Evolutionary conservation across 2,329 filamentous ascomycete genomes (phyloP).

Genomic region (Neoascochyta sp.): DNA sequence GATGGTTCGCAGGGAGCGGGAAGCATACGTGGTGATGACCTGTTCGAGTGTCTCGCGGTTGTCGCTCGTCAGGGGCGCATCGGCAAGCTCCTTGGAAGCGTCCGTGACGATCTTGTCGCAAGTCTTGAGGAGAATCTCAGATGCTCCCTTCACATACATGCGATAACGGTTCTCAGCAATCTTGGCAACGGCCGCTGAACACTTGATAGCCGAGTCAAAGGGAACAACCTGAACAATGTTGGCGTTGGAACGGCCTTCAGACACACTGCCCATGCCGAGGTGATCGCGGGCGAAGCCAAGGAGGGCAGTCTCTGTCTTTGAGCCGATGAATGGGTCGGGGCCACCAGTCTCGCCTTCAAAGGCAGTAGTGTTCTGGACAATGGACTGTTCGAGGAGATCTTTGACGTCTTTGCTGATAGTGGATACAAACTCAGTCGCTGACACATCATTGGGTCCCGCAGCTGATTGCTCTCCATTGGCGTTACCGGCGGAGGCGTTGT

Average conservation of each 20-base stretch:
- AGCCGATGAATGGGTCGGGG: constrained; percentile 61
- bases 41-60: constrained; percentile 58
- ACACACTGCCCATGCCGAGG: constrained; percentile 60
- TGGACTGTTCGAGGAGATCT: constrained; percentile 57
- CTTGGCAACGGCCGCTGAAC: constrained; percentile 63
- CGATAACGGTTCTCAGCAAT: constrained; percentile 54
- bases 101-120: constrained; percentile 55
- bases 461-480: constrained; percentile 32
- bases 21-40: constrained; percentile 74
- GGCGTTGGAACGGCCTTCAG: constrained; percentile 60
- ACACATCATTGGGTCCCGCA: constrained; percentile 46
- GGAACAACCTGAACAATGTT: constrained; percentile 55
- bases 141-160: constrained; percentile 53
- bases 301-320: constrained; percentile 73
- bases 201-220: constrained; percentile 65
- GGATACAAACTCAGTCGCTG: constrained; percentile 53
- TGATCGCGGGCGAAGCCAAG: constrained; percentile 65
- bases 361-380: constrained; percentile 40
- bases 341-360: constrained; percentile 43
- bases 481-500: constrained; percentile 34
- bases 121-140: constrained; percentile 49
- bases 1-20: constrained; percentile 77
- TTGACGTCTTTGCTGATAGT: constrained; percentile 53
- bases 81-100: constrained; percentile 55
- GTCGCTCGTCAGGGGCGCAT: constrained; percentile 52